These are phyloP conservation scores for Alloascoidea africana DNA, from an alignment of 805 yeast species.

Conservation along the genomic window DNA sequence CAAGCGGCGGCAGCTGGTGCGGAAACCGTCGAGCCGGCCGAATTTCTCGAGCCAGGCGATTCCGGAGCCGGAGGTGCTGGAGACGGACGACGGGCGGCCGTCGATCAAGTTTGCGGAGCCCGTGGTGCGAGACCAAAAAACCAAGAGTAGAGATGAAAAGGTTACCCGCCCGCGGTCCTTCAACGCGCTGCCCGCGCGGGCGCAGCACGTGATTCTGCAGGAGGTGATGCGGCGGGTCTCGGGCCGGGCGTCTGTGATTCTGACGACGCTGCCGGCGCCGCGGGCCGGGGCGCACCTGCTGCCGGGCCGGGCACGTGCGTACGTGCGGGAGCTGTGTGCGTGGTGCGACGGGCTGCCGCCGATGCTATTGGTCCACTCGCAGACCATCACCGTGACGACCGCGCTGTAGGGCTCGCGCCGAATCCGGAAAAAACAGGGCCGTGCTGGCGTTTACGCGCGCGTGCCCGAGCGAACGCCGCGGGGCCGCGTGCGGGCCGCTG, in stretches of 20 bases:
- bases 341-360: conserved; percentile 85
- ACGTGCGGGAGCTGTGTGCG: conserved; percentile 56
- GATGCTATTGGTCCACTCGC: conserved; percentile 67
- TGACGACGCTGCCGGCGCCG: conserved; percentile 87
- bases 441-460: too few species aligned
- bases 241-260: conserved; percentile 51
- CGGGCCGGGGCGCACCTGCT: conserved; percentile 61
- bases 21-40: conserved; percentile 10
- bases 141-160: neutral
- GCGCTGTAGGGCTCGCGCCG: conserved; percentile 62
- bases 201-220: conserved; percentile 80
- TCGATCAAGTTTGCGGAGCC: conserved; percentile 13
- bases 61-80: conserved; percentile 16
- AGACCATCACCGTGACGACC: conserved; percentile 92
- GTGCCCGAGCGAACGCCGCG: too few species aligned
- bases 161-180: conserved; percentile 27
- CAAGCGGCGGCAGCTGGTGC: too few species aligned
- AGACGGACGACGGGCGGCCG: conserved; percentile 10
- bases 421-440: too few species aligned
- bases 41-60: conserved; percentile 17
- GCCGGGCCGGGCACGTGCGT: too few species aligned
- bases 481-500: too few species aligned
- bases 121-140: neutral
- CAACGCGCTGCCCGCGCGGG: conserved; percentile 81
- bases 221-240: conserved; percentile 67